phyloP scores from a whole-genome alignment of 345 rosid genomes.

The Turritis glabra region DNA sequence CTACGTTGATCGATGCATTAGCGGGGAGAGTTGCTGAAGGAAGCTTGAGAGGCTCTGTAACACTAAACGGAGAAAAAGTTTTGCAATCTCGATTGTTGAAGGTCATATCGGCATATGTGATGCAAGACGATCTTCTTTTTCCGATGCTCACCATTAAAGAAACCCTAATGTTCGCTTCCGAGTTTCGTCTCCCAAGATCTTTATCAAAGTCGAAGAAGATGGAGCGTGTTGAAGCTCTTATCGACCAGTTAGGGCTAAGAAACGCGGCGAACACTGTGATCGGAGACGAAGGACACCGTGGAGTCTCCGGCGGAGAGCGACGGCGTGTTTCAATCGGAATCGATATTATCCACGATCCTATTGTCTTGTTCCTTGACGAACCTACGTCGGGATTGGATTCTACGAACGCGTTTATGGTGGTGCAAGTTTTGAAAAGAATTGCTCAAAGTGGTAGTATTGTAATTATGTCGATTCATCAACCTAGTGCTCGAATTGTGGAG shows the following conservation, averaged over 20 bases:
- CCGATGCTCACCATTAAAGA: constrained; percentile 96
- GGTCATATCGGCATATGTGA: constrained; percentile 88
- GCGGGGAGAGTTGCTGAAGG: constrained; percentile 74
- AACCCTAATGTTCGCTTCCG: constrained; percentile 82
- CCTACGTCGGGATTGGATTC: constrained; percentile 96
- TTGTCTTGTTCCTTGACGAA: constrained; percentile 80
- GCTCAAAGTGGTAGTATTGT: constrained; percentile 90
- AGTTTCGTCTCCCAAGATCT: constrained; percentile 76
- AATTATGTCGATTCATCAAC: constrained; percentile 90
- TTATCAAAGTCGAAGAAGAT: constrained; percentile 74
- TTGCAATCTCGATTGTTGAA: constrained; percentile 70
- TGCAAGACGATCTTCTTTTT: constrained; percentile 86
- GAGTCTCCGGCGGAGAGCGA: constrained; percentile 91
- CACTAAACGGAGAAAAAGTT: constrained; percentile 61
- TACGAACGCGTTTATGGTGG: constrained; percentile 91
- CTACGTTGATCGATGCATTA: constrained; percentile 78
- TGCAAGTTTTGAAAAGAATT: constrained; percentile 77
- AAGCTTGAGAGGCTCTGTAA: constrained; percentile 63
- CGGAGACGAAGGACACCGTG: constrained; percentile 96
- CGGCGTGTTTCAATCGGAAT: constrained; percentile 91
- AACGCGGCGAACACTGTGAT: constrained; percentile 82
- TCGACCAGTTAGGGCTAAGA: constrained; percentile 81
- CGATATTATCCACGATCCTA: constrained; percentile 89
- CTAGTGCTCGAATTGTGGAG: constrained; percentile 64
- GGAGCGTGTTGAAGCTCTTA: constrained; percentile 72